Evolutionary conservation across 164 flowering plant species (phyloP).

Genomic region (Annona squamosa): DNA sequence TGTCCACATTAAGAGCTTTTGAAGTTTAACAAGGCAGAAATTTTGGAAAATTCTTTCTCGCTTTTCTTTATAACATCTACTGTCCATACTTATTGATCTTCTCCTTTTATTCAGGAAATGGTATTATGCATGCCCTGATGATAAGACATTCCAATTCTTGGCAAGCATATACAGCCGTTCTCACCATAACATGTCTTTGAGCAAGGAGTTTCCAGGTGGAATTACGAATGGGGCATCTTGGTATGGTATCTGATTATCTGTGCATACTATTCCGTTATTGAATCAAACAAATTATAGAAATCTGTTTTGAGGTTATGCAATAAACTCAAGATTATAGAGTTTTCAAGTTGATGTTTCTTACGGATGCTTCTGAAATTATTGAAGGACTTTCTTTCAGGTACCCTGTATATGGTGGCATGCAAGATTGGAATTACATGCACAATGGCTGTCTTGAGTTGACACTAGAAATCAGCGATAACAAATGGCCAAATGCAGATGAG

Average conservation of each 20-base stretch:
- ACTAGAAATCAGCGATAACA: constrained; percentile 81
- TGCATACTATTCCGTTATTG: constrained; percentile 3
- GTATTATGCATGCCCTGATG: constrained; percentile 87
- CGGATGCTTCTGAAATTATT: constrained; percentile 6
- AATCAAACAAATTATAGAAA: neutral
- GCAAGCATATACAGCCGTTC: constrained; percentile 77
- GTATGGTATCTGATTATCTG: constrained; percentile 28
- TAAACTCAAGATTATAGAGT: neutral
- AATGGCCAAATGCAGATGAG: constrained; percentile 91
- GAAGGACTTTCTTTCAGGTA: constrained; percentile 51
- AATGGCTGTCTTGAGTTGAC: constrained; percentile 92
- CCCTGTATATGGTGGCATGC: constrained; percentile 98
- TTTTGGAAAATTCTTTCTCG: neutral
- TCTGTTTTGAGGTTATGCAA: neutral
- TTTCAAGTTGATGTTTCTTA: neutral
- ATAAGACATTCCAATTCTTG: constrained; percentile 69
- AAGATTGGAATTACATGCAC: constrained; percentile 96
- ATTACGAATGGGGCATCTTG: constrained; percentile 92
- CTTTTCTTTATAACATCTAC: neutral
- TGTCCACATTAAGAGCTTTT: neutral
- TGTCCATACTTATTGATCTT: constrained; percentile 4
- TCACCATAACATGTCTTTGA: constrained; percentile 82
- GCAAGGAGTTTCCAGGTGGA: constrained; percentile 81
- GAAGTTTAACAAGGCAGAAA: neutral
- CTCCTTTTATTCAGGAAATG: constrained; percentile 42